Base-by-base conservation (phyloP, 1,139 yeast species). In the Geotrichum carabidarum region DNA sequence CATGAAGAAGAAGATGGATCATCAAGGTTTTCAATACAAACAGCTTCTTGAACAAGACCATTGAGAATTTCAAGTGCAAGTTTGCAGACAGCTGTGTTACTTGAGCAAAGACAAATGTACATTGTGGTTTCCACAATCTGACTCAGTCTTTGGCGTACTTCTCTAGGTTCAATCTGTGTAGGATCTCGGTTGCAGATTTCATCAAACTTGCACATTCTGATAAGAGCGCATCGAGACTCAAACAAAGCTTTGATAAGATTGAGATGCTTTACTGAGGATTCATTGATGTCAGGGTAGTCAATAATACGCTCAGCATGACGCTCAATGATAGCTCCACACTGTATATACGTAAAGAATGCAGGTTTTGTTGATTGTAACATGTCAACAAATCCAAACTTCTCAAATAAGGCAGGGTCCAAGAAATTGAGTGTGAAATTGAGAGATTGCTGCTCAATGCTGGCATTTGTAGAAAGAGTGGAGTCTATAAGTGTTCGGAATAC, bases 1-100 rank as follows among this genome's bases (percentile, higher is more conserved):
- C 74, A 74, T 11, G 46, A 57, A 56, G 57, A 64, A 48, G 38
- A 54, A 51, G 50, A 62, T 60, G 37, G 60, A 51, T 48, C 58
- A 34, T 61, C 65, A 11, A 56, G 62, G 51, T 58, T 61, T 45
- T 59, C 71, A 40, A 59, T 66, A 59, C 48, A 56, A 43, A 52
- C 57, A 48, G 62, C 72, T 56, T 81, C 85, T 35, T 68, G 64
- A 4, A 74, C 68, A 64, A 81, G 74, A 65, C 78, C 74, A 48
- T 68, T 69, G 67, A 82, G 76, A 15, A 79, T 77, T 15, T 73
- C 70, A 51, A 78, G 76, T 8, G 84, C 78, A 47, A 79, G 69
- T 55, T 76, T 74, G 65, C 81, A 82, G 50, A 79, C 77, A 51
- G 80, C 83, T 46, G 79, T 73, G 57, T 81, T 84, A 56, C 82